Evolutionary conservation across 805 yeast species (phyloP).

Genomic region (Candida insectalens): DNA sequence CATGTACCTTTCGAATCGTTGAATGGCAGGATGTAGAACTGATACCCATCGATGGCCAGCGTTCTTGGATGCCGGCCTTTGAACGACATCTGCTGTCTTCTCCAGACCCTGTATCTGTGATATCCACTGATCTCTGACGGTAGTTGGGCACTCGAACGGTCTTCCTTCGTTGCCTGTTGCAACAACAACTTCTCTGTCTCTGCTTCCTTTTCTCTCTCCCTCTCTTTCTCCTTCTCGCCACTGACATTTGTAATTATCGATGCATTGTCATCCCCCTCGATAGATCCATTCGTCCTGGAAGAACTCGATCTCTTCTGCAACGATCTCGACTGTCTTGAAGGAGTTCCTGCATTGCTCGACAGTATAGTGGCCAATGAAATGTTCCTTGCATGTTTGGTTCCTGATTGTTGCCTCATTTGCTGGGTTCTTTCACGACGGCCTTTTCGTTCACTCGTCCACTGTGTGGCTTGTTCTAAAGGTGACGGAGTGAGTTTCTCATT

Average conservation of each 20-base stretch:
- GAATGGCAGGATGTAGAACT: slow-evolving; percentile 79
- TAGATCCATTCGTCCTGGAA: not conserved
- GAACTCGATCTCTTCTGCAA: not conserved
- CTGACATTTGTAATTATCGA: slow-evolving; percentile 2
- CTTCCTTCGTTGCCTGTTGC: not conserved
- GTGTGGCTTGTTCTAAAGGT: slow-evolving; percentile 13
- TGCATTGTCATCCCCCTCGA: not conserved
- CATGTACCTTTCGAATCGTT: slow-evolving; percentile 55
- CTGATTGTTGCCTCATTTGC: not conserved
- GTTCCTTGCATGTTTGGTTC: slow-evolving; percentile 3
- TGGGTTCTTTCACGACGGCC: not conserved
- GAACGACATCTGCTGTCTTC: slow-evolving; percentile 80
- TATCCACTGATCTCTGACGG: slow-evolving; percentile 24
- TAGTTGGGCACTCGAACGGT: not conserved
- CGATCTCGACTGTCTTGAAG: not conserved
- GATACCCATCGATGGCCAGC: slow-evolving; percentile 89
- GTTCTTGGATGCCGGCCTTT: slow-evolving; percentile 73
- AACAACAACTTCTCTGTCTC: not conserved
- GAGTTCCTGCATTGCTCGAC: slow-evolving; percentile 4
- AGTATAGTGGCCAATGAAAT: slow-evolving; percentile 10
- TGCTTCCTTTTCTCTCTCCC: too few species aligned
- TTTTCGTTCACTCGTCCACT: not conserved
- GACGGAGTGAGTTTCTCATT: slow-evolving; percentile 50
- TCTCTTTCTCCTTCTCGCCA: not conserved
- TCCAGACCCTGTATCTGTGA: slow-evolving; percentile 79